Base-by-base conservation (phyloP, 2,329 filamentous ascomycete species). In the Microcyclospora tardicrescens region DNA sequence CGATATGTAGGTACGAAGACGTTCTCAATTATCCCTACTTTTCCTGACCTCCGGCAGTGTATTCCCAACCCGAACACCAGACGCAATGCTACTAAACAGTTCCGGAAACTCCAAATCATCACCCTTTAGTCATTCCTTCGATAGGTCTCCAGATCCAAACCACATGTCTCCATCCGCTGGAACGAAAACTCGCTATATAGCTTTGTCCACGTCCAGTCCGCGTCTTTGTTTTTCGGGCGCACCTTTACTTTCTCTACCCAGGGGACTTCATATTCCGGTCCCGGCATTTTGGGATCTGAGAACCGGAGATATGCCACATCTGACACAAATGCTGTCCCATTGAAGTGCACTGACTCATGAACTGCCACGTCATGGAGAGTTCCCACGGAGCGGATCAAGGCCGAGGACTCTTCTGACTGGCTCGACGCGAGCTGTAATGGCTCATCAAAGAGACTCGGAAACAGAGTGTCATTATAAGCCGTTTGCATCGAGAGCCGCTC, bases 121-220 rank as follows among this genome's bases (percentile, higher is more conserved):
- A 3, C 5, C 16, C 8, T 14, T 13, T 24, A 35, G 33, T n/a
- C 11, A 29, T 6, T 32, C n/a, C 10, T 27, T 31, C 50, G 44
- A 56, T 63, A 67, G 15, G 49, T 52, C 53, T 71, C 67, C 46
- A 72, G 52, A 46, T 71, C 68, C 43, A 72, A 53, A 36, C 68
- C 68, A 51, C 69, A 72, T 36, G 71, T 62, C 40, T 71, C 67
- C 62, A 68, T 68, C 39, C 69, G 58, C 47, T 59, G 60, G 45
- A 67, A 62, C 34, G 66, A 63, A 50, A 68, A 72, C 28, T 56
- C 51, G 29, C 66, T 65, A 45, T 72, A 72, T 41, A 71, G 50
- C 37, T 56, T 61, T 45, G 66, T 66, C 67, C 69, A 72, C 19
- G 62, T 58, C 52, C 61, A 63, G 41, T 66, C 58, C 8, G 66